Base-by-base conservation (phyloP, 169 alveolate species). In the Eimeria maxima region DNA sequence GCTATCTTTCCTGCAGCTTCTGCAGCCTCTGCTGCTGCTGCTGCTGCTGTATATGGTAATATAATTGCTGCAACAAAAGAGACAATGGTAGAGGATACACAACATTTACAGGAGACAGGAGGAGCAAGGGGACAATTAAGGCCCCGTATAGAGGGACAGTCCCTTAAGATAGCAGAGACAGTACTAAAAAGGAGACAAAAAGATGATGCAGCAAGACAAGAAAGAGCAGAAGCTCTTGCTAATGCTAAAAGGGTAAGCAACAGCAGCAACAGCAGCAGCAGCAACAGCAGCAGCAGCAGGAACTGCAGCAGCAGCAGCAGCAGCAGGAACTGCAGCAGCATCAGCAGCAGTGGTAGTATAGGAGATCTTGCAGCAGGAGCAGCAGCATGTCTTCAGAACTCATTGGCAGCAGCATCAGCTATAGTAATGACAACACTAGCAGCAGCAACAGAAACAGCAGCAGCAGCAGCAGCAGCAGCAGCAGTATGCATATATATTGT, bases 101-200 rank as follows among this genome's bases (percentile, higher is more conserved):
- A 76, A 7, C 76, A 76, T 45, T 89, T 90, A 55, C 95, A 90
- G 45, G 78, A 71, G 44, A 42, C 27, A 53, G 95, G 95, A 22
- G 95, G 95, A 53, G 95, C 95, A 24, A 29, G 84, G 20, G 90
- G 94, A 78, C 47, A 53, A 71, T 69, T 94, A 50, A 57, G 81
- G 74, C 96, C 96, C 44, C 84, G 96, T 13, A 29, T 44, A 6
- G 90, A 53, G 4, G 96, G 96, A n/a, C 93, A 94, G 65, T 20
- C 84, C 8, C 88, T 94, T 47, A 94, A 94, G 29, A 69, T 71
- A 10, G 93, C 96, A 24, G 86, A 94, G 89, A 69, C 93, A 13
- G 74, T 94, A 13, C 22, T 94, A 69, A 29, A 47, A 63, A 67
- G 45, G 69, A 67, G 94, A 47, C 42, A n/a, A 42, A 57, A 81